Percentiles rank a stretch among this genome's conserved stretches.
Evolutionary conservation across 768 basidiomycete genomes (phyloP).

Genomic region (Xerocomus potaroensis): DNA sequence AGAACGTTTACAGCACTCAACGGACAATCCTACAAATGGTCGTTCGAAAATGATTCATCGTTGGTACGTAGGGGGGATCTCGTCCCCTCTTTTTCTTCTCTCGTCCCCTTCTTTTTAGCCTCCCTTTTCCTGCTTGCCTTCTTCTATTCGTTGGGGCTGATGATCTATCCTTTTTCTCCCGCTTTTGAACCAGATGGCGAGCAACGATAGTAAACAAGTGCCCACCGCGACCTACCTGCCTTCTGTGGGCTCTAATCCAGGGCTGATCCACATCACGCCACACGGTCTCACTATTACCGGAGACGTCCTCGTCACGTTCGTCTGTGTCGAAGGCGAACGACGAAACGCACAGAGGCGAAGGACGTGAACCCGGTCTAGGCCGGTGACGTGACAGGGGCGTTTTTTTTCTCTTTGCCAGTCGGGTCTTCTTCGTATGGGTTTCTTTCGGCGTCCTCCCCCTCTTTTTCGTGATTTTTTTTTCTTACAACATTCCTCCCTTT

Average conservation of each 20-base stretch:
- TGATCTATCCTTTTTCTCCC: not conserved
- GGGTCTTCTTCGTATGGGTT: not conserved
- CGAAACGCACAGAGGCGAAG: constrained; percentile 25
- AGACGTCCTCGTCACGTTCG: constrained; percentile 31
- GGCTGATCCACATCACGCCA: constrained; percentile 30
- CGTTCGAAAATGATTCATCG: constrained; percentile 30
- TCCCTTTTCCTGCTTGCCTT: not conserved
- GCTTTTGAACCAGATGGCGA: constrained; percentile 22
- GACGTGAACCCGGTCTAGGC: not conserved
- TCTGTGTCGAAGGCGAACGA: constrained; percentile 32
- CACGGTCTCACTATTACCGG: constrained; percentile 30
- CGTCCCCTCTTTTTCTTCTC: too few species aligned
- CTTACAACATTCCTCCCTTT: too few species aligned
- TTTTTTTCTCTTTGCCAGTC: not conserved
- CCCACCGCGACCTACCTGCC: constrained; percentile 30
- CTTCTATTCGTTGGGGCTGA: not conserved
- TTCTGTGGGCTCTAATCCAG: constrained; percentile 24
- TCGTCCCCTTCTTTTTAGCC: not conserved
- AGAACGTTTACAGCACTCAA: constrained; percentile 33
- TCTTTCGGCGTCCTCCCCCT: not conserved
- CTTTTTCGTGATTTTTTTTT: too few species aligned
- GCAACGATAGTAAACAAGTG: constrained; percentile 32
- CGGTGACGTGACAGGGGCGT: not conserved
- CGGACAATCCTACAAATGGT: constrained; percentile 33
- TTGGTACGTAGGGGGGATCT: constrained; percentile 20